Percentiles rank a stretch among this genome's conserved stretches.
Conservation (phyloP, 768 basidiomycete species). For the Trametes maxima region DNA sequence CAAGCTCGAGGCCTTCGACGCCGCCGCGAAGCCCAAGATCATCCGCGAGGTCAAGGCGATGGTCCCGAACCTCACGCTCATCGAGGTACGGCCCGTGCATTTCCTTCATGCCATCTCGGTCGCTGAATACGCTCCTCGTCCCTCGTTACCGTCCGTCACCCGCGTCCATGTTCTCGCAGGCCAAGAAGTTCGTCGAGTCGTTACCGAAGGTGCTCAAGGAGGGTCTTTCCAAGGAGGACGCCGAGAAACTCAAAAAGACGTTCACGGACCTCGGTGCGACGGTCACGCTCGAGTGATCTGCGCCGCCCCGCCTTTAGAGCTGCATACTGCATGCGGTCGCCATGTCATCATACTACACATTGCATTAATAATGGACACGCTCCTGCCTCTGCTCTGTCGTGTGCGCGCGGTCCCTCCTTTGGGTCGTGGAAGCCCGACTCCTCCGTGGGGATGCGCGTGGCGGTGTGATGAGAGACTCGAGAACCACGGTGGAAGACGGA, state of each 20-base stretch:
- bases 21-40: constrained; percentile 91
- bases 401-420: background rate
- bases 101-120: background rate
- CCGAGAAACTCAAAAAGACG: constrained; percentile 92
- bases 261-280: constrained; percentile 89
- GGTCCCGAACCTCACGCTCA: constrained; percentile 93
- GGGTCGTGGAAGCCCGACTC: background rate
- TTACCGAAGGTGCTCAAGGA: constrained; percentile 93
- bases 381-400: constrained; percentile 16
- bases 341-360: constrained; percentile 10
- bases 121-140: background rate
- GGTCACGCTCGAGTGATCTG: constrained; percentile 75
- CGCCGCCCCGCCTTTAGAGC: constrained; percentile 1
- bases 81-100: constrained; percentile 70
- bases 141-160: background rate
- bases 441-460: background rate
- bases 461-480: background rate
- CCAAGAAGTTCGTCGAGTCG: constrained; percentile 99
- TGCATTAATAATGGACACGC: constrained; percentile 21
- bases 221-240: constrained; percentile 93
- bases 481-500: background rate
- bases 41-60: constrained; percentile 97
- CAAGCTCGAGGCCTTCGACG: constrained; percentile 92
- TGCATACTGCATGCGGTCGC: background rate
- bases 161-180: constrained; percentile 50